A percentile compares a stretch with the other conserved stretches of the same genome.
Conservation (phyloP, 225 moss, liverwort and hornwort genomes). For the Climacium dendroides region DNA sequence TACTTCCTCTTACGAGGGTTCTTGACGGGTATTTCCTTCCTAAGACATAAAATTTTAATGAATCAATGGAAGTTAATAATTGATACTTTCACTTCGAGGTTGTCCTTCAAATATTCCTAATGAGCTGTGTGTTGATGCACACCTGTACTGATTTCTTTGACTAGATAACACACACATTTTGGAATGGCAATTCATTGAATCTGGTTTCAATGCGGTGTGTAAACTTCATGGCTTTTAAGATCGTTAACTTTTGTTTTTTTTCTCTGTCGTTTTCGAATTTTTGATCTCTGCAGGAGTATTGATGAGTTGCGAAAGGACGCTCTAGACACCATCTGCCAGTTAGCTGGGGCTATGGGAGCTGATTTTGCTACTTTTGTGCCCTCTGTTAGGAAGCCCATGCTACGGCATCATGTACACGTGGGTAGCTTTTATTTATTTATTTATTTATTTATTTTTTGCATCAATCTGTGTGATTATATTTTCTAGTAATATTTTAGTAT, state of each 20-base stretch:
- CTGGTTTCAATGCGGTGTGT: neutral
- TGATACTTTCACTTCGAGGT: neutral
- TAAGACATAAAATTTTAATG: neutral
- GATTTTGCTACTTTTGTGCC: conserved; percentile 82
- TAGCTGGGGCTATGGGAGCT: conserved; percentile 78
- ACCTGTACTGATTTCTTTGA: neutral
- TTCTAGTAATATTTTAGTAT: neutral
- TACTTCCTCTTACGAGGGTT: conserved; percentile 82
- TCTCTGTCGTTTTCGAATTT: neutral
- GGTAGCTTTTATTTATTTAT: neutral
- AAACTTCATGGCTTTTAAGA: neutral
- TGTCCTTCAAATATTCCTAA: neutral
- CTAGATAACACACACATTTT: neutral
- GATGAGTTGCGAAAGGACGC: conserved; percentile 90
- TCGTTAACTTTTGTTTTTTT: neutral
- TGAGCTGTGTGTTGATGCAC: neutral
- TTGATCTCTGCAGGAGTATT: conserved; percentile 38
- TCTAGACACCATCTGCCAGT: conserved; percentile 87
- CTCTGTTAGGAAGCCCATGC: conserved; percentile 81
- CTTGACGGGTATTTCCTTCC: conserved; percentile 64
- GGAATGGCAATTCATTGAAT: neutral
- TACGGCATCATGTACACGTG: conserved; percentile 55
- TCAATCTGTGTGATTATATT: neutral
- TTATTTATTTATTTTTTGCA: neutral
- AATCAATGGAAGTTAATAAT: neutral